Evolutionary conservation across 2,329 filamentous ascomycete genomes (phyloP), one percentile per base, ranked within the genome.

Genomic region (Colletotrichum cordylinicola): DNA sequence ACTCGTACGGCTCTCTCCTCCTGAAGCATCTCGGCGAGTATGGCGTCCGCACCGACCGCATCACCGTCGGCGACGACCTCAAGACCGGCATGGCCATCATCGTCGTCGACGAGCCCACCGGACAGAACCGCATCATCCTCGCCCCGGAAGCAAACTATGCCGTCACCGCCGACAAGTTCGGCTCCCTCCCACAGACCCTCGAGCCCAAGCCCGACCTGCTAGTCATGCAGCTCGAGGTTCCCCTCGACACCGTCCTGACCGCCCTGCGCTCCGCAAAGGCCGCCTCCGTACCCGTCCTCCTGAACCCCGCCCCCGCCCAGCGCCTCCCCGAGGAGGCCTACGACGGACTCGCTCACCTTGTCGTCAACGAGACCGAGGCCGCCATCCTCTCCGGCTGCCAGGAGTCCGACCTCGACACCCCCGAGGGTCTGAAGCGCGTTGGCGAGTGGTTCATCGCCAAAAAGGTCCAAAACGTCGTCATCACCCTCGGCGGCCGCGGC

Each of bases 311-410:
- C 4, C 94, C 94, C 6, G 95, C 96, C 5, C 89, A 93, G 60
- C 84, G 86, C 10, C 85, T 98, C 5, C 95, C 95, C 1, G 87
- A 87, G 1, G 88, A 91, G 33, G 92, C 91, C 10, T 97, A 94
- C 82, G 80, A 83, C 8, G 91, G 90, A 1, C 89, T 98, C 37
- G 92, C 92, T 56, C 95, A 98, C 80, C 88, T 98, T 58, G 91
- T 98, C 67, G 91, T 98, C 80, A 98, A 98, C 82, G 96, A 98
- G 87, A 97, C 94, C 2, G 96, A 98, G 86, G 95, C 96, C 3
- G 90, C 93, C 10, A 90, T 96, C 66, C 89, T 98, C 70, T 92
- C 91, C 1, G 91, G 90, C 2, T 87, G 87, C 70, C 79, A 83
- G 9, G 88, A 90, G 78, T 84, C 83, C 0, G 88, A 88, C 29